These are phyloP conservation scores for Aspergillus spinulosporus DNA, from an alignment of 2,329 filamentous ascomycete genomes.

Conservation along the genomic window DNA sequence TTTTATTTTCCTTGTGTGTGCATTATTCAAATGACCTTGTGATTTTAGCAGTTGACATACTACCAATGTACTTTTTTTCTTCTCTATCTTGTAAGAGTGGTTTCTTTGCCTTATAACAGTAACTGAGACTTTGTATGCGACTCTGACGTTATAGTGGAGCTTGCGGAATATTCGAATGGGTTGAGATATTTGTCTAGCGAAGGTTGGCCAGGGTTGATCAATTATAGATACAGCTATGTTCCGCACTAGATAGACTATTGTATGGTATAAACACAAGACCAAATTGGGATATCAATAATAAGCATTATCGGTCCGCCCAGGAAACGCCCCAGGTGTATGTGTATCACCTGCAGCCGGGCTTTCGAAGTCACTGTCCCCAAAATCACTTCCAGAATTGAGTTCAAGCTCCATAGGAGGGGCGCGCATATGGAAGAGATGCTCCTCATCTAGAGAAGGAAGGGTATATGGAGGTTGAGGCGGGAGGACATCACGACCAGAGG, in stretches of 20 bases:
- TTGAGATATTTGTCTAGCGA: no score
- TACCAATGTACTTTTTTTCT: slow-evolving; percentile 7
- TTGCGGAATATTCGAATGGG: neutral
- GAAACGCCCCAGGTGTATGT: slow-evolving; percentile 37
- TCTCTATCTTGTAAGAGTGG: neutral
- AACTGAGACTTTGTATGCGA: neutral
- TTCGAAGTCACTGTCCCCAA: slow-evolving; percentile 48
- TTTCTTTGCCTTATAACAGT: neutral
- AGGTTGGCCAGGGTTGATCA: no score
- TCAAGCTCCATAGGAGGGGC: slow-evolving; percentile 56
- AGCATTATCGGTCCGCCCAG: slow-evolving; percentile 36
- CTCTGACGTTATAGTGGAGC: neutral
- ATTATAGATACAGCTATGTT: no score
- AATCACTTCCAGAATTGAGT: slow-evolving; percentile 37
- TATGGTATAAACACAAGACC: neutral
- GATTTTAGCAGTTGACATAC: slow-evolving; percentile 18
- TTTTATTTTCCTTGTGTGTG: neutral
- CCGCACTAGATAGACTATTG: neutral
- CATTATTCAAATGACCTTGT: slow-evolving; percentile 7
- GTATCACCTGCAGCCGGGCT: slow-evolving; percentile 24
- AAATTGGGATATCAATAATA: slow-evolving; percentile 30
- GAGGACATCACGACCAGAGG: slow-evolving; percentile 85
- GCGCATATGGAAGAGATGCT: slow-evolving; percentile 61
- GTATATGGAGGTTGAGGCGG: slow-evolving; percentile 64
- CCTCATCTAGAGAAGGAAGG: slow-evolving; percentile 64